Percentiles rank a stretch among this genome's conserved stretches.
Evolutionary conservation across 2,329 filamentous ascomycete genomes (phyloP).

Genomic region (Fusarium staphyleae): DNA sequence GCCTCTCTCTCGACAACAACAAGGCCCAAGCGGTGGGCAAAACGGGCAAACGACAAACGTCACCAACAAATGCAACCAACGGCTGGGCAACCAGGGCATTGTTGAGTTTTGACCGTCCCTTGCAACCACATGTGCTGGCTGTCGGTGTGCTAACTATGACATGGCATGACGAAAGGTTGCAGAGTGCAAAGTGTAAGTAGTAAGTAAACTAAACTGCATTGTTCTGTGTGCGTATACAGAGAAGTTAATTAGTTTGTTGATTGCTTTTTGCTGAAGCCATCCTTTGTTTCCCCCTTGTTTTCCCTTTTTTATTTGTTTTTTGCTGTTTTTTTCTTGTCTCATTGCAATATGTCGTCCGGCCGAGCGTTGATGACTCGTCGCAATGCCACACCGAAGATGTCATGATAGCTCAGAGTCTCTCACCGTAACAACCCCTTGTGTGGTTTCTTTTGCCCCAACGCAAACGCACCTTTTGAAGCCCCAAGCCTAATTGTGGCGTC

Average conservation of each 20-base stretch:
- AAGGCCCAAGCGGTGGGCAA: slow-evolving; percentile 28
- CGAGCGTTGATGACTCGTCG: slow-evolving; percentile 30
- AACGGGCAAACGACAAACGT: slow-evolving; percentile 16
- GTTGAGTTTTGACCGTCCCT: slow-evolving; percentile 33
- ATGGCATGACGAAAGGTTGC: slow-evolving; percentile 37
- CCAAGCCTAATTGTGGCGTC: slow-evolving; percentile 27
- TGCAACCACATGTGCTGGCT: slow-evolving; percentile 31
- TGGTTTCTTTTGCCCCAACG: slow-evolving; percentile 14
- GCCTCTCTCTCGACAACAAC: slow-evolving; percentile 15
- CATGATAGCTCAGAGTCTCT: slow-evolving; percentile 25
- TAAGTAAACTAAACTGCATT: too few species aligned
- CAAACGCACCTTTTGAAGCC: slow-evolving; percentile 9
- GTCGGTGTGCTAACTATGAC: slow-evolving; percentile 39
- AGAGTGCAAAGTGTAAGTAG: too few species aligned
- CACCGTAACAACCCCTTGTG: slow-evolving; percentile 22
- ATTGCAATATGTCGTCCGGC: slow-evolving; percentile 28
- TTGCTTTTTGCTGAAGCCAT: slow-evolving; percentile 30
- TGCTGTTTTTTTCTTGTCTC: slow-evolving; percentile 29
- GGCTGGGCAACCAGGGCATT: slow-evolving; percentile 28
- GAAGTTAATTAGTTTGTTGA: too few species aligned
- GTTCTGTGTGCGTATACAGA: slow-evolving; percentile 9
- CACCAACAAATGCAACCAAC: slow-evolving; percentile 27
- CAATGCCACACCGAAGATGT: slow-evolving; percentile 32
- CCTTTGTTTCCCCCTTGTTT: slow-evolving; percentile 7
- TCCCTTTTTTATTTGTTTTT: slow-evolving; percentile 8